Evolutionary conservation across 139 green algal species (phyloP).

Genomic region (Tetradesmus lagerheimii): DNA sequence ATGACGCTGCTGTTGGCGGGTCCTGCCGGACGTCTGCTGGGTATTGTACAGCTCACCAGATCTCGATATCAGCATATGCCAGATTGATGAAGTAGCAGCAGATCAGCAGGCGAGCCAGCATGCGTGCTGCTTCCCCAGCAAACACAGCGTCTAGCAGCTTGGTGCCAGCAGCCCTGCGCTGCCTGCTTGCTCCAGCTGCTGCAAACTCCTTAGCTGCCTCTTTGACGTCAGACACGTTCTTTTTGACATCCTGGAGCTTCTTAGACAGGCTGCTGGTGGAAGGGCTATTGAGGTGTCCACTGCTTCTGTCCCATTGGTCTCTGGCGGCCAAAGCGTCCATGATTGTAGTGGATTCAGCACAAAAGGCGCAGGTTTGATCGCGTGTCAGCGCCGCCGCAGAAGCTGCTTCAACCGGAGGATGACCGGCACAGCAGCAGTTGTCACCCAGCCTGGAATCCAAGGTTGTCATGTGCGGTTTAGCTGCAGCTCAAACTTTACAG

Average conservation of each 20-base stretch:
- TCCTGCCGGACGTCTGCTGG: no score
- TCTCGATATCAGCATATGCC: neutral
- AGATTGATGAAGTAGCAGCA: conserved; percentile 39
- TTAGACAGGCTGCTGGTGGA: neutral
- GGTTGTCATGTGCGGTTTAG: neutral
- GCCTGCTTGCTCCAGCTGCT: conserved; percentile 9
- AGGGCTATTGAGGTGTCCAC: neutral
- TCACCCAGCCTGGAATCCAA: neutral
- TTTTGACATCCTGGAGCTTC: neutral
- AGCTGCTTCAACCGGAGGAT: no score
- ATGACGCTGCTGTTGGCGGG: no score
- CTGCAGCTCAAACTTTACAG: neutral
- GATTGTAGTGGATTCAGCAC: neutral
- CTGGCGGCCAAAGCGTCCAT: conserved; percentile 4
- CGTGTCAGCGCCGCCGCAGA: neutral
- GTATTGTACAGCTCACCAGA: neutral
- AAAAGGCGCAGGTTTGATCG: neutral
- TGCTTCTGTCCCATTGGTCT: neutral
- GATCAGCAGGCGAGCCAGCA: conserved; percentile 28
- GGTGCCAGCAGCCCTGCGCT: neutral
- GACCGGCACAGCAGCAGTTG: neutral
- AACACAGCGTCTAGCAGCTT: neutral
- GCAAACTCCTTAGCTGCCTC: neutral
- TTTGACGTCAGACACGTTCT: neutral
- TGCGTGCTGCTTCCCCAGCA: conserved; percentile 18